These are phyloP conservation scores for Carnegiea gigantea DNA, from an alignment of 179 eudicot genomes.

Conservation along the genomic window DNA sequence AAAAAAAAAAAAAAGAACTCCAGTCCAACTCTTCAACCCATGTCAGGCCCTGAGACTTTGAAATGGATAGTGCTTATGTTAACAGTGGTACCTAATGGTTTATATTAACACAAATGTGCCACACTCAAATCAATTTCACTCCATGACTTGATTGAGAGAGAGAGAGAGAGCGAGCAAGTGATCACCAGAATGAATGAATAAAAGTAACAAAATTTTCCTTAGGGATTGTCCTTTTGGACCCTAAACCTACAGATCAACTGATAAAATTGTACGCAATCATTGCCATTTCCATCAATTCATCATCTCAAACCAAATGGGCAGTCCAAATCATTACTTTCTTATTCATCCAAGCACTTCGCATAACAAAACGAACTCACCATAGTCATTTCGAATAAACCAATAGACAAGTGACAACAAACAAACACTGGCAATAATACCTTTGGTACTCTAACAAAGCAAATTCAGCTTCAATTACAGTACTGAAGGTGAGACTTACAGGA, in stretches of 20 bases:
- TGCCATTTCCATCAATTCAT: not conserved
- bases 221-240: not conserved
- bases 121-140: not conserved
- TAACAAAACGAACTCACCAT: not conserved
- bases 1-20: not conserved
- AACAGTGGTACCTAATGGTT: not conserved
- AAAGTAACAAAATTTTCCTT: not conserved
- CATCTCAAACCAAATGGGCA: not conserved
- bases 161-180: not conserved
- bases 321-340: not conserved
- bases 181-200: not conserved
- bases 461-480: not conserved
- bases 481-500: constrained; percentile 40
- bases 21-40: too few relatives aligned
- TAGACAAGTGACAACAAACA: not conserved
- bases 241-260: not conserved
- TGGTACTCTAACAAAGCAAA: not conserved
- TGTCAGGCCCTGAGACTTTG: too few relatives aligned
- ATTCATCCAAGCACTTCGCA: not conserved
- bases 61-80: too few relatives aligned
- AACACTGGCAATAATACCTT: not conserved
- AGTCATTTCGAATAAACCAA: not conserved
- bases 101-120: not conserved
- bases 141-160: not conserved
- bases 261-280: not conserved